Conservation (phyloP, 2,329 filamentous ascomycete species). For the Aspergillus terreus region DNA sequence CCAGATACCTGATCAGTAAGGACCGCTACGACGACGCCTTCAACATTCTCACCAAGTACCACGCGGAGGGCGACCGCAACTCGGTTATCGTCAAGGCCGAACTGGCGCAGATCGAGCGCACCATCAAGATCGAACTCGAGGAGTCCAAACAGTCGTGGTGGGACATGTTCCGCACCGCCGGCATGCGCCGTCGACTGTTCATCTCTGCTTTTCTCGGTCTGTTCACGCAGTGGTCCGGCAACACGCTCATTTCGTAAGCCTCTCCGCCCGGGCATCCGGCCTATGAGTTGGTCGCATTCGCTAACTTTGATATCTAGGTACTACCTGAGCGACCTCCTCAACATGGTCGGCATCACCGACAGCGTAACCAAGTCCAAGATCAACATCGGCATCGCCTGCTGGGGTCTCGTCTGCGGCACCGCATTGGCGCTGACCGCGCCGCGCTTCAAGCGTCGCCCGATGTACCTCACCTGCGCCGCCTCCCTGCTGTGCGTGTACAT, state of each 20-base stretch:
- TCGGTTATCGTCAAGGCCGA: conserved; percentile 57
- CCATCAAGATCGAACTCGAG: conserved; percentile 55
- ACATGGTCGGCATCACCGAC: conserved; percentile 37
- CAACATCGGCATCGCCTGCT: conserved; percentile 38
- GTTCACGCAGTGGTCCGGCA: conserved; percentile 44
- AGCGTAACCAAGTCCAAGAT: conserved; percentile 37
- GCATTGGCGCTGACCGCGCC: conserved; percentile 38
- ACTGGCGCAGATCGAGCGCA: conserved; percentile 57
- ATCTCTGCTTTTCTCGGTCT: conserved; percentile 27
- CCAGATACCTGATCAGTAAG: conserved; percentile 24
- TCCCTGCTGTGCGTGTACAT: conserved; percentile 54
- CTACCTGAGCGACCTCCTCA: conserved; percentile 28
- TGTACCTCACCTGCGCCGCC: conserved; percentile 48
- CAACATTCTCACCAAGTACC: conserved; percentile 38
- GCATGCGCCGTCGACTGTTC: conserved; percentile 30
- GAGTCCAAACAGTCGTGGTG: conserved; percentile 23
- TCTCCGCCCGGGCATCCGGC: background rate
- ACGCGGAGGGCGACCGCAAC: conserved; percentile 50
- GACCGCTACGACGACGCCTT: conserved; percentile 25
- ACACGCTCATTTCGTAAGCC: conserved; percentile 21
- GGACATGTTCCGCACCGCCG: conserved; percentile 25
- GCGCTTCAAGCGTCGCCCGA: conserved; percentile 42
- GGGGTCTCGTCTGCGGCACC: conserved; percentile 39
- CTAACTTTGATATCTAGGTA: conserved; percentile 22
- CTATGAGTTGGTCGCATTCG: background rate